These are phyloP conservation scores for Musa troglodytarum DNA, from an alignment of 176 grass and related monocot species.

Conservation along the genomic window DNA sequence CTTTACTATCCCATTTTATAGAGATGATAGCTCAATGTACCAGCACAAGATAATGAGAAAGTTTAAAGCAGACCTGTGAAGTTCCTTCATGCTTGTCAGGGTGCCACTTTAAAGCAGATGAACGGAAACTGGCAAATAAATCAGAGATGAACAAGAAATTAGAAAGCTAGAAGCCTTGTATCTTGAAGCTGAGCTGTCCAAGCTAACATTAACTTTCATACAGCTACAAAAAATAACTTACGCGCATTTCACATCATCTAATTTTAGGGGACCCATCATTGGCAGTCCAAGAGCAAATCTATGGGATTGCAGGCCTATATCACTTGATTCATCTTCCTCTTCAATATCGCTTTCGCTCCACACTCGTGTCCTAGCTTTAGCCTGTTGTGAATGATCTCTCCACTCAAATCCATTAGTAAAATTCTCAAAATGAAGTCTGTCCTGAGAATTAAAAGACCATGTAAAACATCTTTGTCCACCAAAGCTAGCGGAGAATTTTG, in stretches of 20 bases:
- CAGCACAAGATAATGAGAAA: not conserved
- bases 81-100: slow-evolving; percentile 80
- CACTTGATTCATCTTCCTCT: slow-evolving; percentile 35
- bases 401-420: slow-evolving; percentile 40
- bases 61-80: slow-evolving; percentile 43
- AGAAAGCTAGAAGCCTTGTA: not conserved
- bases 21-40: not conserved
- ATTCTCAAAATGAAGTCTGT: slow-evolving; percentile 25
- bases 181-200: not conserved
- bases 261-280: slow-evolving; percentile 38
- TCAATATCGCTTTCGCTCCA: slow-evolving; percentile 80
- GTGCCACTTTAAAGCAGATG: slow-evolving; percentile 86
- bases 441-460: slow-evolving; percentile 44
- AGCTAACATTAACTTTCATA: slow-evolving; percentile 1
- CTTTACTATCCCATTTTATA: not conserved
- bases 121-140: slow-evolving; percentile 44
- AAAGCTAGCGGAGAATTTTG: slow-evolving; percentile 21
- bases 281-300: slow-evolving; percentile 71
- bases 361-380: slow-evolving; percentile 40
- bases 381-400: slow-evolving; percentile 41
- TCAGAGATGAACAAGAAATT: slow-evolving; percentile 7
- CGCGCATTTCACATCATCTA: slow-evolving; percentile 73
- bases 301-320: slow-evolving; percentile 30
- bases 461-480: slow-evolving; percentile 53
- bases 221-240: slow-evolving; percentile 33